Evolutionary conservation across 768 basidiomycete species (phyloP).

Genomic region (Porphyrellus cyaneotinctus): DNA sequence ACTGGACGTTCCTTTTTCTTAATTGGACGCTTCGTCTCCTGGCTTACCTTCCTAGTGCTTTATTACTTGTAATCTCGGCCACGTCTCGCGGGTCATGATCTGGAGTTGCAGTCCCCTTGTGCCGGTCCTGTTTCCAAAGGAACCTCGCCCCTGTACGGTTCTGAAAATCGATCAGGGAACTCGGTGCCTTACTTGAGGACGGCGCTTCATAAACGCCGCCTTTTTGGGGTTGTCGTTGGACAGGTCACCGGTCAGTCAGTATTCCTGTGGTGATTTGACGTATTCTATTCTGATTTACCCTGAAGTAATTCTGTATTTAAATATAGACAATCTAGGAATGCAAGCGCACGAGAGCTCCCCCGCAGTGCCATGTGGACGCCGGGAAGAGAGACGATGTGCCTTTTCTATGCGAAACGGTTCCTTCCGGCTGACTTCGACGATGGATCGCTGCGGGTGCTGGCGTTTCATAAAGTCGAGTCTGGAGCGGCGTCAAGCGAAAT

Average conservation of each 20-base stretch:
- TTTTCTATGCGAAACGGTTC: conserved; percentile 10
- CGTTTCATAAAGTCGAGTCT: conserved; percentile 8
- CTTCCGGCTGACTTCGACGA: conserved; percentile 19
- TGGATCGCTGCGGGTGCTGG: conserved; percentile 11
- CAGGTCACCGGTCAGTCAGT: conserved; percentile 15
- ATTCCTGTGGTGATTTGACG: conserved; percentile 29
- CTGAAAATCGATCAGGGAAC: conserved; percentile 30
- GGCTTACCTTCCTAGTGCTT: conserved; percentile 12
- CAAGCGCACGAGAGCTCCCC: conserved; percentile 4
- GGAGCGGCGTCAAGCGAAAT: conserved; percentile 9
- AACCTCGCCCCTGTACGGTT: conserved; percentile 11
- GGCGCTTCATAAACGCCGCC: conserved; percentile 15
- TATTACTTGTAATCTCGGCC: conserved; percentile 18
- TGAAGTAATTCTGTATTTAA: conserved; percentile 13
- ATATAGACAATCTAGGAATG: conserved; percentile 20
- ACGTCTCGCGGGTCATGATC: conserved; percentile 21
- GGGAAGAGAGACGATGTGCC: conserved; percentile 7
- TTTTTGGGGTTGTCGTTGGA: conserved; percentile 1
- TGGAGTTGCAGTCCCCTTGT: conserved; percentile 19
- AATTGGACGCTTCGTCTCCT: conserved; percentile 15
- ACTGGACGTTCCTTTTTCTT: conserved; percentile 23
- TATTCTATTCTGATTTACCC: conserved; percentile 24
- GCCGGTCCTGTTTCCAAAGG: conserved; percentile 23
- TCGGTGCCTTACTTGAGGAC: conserved; percentile 21
- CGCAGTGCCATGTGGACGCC: conserved; percentile 19